Conservation (phyloP, 345 rosid genomes). For the Citrus trifoliata region DNA sequence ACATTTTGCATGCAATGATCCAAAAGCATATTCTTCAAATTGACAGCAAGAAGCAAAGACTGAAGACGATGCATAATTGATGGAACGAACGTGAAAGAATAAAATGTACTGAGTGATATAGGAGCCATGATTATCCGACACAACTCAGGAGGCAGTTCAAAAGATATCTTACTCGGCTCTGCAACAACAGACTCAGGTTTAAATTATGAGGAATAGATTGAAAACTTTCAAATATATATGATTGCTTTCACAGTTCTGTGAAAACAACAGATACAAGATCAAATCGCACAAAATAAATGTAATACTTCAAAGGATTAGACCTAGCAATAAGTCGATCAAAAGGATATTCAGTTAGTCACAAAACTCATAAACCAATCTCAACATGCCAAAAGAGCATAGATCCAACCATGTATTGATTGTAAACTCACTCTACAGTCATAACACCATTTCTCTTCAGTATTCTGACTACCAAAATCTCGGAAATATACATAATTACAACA, state of each 20-base stretch:
- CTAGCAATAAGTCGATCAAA: background rate
- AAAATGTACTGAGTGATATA: conserved; percentile 59
- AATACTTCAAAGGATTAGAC: background rate
- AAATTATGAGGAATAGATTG: background rate
- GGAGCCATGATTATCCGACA: conserved; percentile 65
- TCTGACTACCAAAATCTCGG: background rate
- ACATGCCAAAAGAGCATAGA: background rate
- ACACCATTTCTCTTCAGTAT: background rate
- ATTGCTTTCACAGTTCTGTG: conserved; percentile 34
- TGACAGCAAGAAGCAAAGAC: conserved; percentile 69
- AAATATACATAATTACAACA: background rate
- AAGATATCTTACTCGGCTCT: conserved; percentile 44
- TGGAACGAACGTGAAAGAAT: conserved; percentile 71
- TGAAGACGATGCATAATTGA: conserved; percentile 75
- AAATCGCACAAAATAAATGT: background rate
- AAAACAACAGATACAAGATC: background rate
- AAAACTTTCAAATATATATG: background rate
- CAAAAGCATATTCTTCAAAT: conserved; percentile 52
- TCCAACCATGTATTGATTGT: background rate
- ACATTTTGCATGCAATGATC: conserved; percentile 34
- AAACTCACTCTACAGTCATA: background rate
- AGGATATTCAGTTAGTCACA: background rate
- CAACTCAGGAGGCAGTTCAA: conserved; percentile 89
- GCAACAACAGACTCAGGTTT: conserved; percentile 17
- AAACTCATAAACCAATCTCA: background rate